These are phyloP conservation scores for Graphilbum fragrans DNA, from an alignment of 2,329 filamentous ascomycete genomes.

Conservation along the genomic window DNA sequence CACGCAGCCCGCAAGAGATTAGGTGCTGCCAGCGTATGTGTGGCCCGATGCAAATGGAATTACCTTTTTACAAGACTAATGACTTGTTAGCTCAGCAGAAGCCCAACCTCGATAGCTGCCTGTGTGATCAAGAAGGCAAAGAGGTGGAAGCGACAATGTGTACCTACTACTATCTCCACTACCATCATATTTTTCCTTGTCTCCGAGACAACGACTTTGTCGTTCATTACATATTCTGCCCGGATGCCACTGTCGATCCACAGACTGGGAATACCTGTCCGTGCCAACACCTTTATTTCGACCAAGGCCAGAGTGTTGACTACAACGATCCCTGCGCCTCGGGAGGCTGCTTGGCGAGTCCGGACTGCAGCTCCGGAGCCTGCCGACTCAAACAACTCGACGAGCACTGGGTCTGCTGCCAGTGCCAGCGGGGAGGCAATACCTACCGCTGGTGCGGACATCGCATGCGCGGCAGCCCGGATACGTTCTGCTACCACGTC, in stretches of 20 bases:
- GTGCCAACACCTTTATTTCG: slow-evolving; percentile 19
- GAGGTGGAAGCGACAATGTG: slow-evolving; percentile 25
- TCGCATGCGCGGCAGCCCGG: slow-evolving; percentile 30
- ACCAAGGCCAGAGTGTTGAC: slow-evolving; percentile 20
- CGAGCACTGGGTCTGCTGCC: slow-evolving; percentile 37
- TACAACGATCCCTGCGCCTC: slow-evolving; percentile 30
- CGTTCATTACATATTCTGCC: slow-evolving; percentile 12
- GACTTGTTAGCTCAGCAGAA: too few relatives aligned
- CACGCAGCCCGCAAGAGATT: too few relatives aligned
- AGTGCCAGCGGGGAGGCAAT: slow-evolving; percentile 33
- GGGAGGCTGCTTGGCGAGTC: slow-evolving; percentile 31
- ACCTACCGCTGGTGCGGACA: slow-evolving; percentile 31
- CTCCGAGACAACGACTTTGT: slow-evolving; percentile 7
- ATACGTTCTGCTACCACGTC: slow-evolving; percentile 40
- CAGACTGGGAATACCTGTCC: slow-evolving; percentile 10
- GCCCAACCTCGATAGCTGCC: too few relatives aligned
- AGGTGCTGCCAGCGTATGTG: too few relatives aligned
- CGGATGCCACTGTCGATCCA: slow-evolving; percentile 5
- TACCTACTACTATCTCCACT: slow-evolving; percentile 35
- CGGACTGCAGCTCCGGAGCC: slow-evolving; percentile 32
- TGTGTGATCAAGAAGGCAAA: neutral
- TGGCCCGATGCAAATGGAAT: too few relatives aligned
- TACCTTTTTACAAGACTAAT: too few relatives aligned
- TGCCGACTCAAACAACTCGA: slow-evolving; percentile 37
- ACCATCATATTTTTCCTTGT: slow-evolving; percentile 25